Base-by-base conservation (phyloP, 2,329 filamentous ascomycete genomes). In the Pseudogymnoascus sp. region DNA sequence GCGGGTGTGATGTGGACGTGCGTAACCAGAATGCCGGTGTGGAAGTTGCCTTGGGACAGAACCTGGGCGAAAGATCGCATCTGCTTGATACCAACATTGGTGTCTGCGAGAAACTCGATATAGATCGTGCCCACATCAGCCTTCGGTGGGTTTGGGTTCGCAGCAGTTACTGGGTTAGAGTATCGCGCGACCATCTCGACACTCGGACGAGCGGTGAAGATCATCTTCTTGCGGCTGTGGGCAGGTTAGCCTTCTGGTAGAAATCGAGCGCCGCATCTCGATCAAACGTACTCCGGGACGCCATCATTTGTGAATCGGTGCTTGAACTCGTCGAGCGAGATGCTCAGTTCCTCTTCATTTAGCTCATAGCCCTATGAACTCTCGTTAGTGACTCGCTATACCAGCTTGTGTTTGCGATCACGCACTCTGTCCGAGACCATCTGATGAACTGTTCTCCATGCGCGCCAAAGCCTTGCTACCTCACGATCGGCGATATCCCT, bases 341-440 rank as follows among this genome's bases (percentile, higher is more conserved):
- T 90, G 74, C 88, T 88, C 75, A 96, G 85, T 80, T 99, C 95
- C 60, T 92, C 88, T 68, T 97, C 91, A 38, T 90, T 84, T 44
- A 99, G 83, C 73, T 96, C 89, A 78, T 99, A 99, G 71, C 96
- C 95, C 93, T 97, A 75, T 17, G 60, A 60, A 62, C 67, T 67
- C 44, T 64, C 65, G 69, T 70, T 59, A 73, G 68, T 66, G 17
- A 56, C 10, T 63, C 53, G 64, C 50, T 62, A 65, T 38, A 67
- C 62, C 29, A 35, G 64, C 62, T 56, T 33, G n/a, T 9, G 2
- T 7, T 15, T 61, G 50, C 13, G 53, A 61, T 46, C 37, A 46
- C 89, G 71, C 84, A 96, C 93, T 75, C 93, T 81, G 76, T 97
- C 95, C 66, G 84, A 82, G 70, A 95, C 88, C 93, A 99, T 96